Percentiles rank a stretch among this genome's conserved stretches.
Evolutionary conservation across 192 early-diverging fungal species (phyloP).

Genomic region (Rhizophagus clarus): DNA sequence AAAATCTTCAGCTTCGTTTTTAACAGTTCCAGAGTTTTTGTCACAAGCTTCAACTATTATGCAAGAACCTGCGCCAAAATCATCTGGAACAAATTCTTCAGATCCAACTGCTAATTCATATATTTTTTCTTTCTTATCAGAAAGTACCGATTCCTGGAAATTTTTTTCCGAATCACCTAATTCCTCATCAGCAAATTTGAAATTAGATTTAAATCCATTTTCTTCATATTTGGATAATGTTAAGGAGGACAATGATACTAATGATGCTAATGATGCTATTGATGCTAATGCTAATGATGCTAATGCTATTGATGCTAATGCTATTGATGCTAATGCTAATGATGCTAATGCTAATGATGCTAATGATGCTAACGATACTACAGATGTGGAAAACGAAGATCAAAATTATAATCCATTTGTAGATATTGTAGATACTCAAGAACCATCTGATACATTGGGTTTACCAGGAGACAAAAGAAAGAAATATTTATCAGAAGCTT

Average conservation of each 20-base stretch:
- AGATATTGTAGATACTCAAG: background rate
- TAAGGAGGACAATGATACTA: background rate
- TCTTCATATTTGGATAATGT: background rate
- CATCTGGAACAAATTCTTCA: background rate
- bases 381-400: background rate
- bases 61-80: background rate
- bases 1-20: background rate
- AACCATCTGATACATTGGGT: background rate
- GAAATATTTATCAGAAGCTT: background rate
- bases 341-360: too few species aligned
- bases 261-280: too few species aligned
- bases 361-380: background rate
- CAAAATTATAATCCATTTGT: conserved; percentile 8
- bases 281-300: too few species aligned
- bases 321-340: too few species aligned
- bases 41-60: background rate
- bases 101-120: background rate
- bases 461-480: background rate
- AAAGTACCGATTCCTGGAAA: background rate
- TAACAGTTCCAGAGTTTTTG: background rate
- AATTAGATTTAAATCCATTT: conserved; percentile 12
- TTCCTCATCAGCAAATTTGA: background rate
- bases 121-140: background rate
- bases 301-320: too few species aligned
- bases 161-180: background rate